phyloP scores from a whole-genome alignment of 2,329 filamentous ascomycete genomes.

The Aureobasidium lini region DNA sequence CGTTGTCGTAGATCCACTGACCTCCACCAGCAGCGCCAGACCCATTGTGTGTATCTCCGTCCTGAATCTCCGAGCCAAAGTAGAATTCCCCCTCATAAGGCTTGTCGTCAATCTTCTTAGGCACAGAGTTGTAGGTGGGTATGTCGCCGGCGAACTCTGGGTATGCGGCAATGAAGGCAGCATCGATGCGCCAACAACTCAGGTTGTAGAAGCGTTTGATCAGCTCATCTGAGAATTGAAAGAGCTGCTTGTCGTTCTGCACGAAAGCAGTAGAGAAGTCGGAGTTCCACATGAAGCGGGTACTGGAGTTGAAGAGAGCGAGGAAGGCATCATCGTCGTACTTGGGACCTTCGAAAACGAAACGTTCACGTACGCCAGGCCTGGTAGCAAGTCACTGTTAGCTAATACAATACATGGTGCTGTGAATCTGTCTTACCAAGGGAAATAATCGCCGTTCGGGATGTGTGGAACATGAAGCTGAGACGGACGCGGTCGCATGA shows the following conservation, averaged over 20 bases:
- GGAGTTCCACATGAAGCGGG: constrained; percentile 10
- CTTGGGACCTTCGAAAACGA: constrained; percentile 8
- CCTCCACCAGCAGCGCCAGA: background rate
- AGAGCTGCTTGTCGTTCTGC: constrained; percentile 4
- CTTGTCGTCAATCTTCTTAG: constrained; percentile 4
- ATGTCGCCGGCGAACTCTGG: constrained; percentile 13
- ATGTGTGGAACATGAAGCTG: constrained; percentile 8
- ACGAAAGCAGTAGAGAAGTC: background rate
- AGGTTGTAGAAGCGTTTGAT: constrained; percentile 11
- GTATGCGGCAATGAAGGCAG: constrained; percentile 7
- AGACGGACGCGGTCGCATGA: constrained; percentile 9
- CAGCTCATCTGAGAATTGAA: constrained; percentile 10
- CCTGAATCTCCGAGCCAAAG: background rate
- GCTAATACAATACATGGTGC: background rate
- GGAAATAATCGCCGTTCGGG: constrained; percentile 9
- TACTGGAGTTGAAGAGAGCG: constrained; percentile 6
- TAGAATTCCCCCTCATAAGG: background rate
- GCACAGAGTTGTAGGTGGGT: constrained; percentile 10
- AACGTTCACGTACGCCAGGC: constrained; percentile 12
- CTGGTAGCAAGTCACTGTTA: background rate
- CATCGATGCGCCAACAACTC: constrained; percentile 10
- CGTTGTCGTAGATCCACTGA: background rate
- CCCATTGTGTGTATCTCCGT: background rate
- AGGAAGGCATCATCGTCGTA: constrained; percentile 11
- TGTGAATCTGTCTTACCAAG: background rate